Percentiles rank a stretch among this genome's conserved stretches.
Evolutionary conservation across 306 rosid genomes (phyloP).

Genomic region (Vigna reflexopilosa): DNA sequence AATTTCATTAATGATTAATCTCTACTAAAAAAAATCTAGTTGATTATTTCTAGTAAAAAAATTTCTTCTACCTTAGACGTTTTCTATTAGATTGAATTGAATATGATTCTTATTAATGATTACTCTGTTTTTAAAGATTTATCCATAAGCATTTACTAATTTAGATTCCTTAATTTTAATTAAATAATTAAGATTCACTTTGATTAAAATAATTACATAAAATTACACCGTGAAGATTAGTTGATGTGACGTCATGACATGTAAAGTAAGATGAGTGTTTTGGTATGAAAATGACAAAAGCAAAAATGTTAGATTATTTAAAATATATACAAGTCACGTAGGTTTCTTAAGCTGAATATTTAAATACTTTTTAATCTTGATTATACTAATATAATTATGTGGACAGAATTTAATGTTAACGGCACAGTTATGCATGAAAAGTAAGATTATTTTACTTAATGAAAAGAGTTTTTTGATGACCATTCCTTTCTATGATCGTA

Average conservation of each 20-base stretch:
- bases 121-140: too few relatives aligned
- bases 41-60: too few relatives aligned
- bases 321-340: neutral
- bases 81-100: too few relatives aligned
- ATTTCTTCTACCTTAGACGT: too few relatives aligned
- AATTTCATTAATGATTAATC: too few relatives aligned
- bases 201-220: neutral
- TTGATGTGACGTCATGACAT: neutral
- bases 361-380: neutral
- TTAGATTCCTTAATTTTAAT: too few relatives aligned
- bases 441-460: neutral
- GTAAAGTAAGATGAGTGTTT: neutral
- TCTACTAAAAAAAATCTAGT: too few relatives aligned
- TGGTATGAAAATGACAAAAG: neutral
- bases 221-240: neutral
- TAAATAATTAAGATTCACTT: too few relatives aligned
- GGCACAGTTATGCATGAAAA: neutral
- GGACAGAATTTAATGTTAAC: neutral
- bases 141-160: too few relatives aligned
- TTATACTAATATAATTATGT: neutral
- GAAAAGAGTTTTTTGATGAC: neutral
- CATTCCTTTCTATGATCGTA: neutral
- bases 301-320: neutral
- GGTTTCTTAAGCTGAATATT: neutral
- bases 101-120: too few relatives aligned